A percentile compares a stretch with the other conserved stretches of the same genome.
Evolutionary conservation across 768 basidiomycete genomes (phyloP).

Genomic region (Megacollybia marginata): DNA sequence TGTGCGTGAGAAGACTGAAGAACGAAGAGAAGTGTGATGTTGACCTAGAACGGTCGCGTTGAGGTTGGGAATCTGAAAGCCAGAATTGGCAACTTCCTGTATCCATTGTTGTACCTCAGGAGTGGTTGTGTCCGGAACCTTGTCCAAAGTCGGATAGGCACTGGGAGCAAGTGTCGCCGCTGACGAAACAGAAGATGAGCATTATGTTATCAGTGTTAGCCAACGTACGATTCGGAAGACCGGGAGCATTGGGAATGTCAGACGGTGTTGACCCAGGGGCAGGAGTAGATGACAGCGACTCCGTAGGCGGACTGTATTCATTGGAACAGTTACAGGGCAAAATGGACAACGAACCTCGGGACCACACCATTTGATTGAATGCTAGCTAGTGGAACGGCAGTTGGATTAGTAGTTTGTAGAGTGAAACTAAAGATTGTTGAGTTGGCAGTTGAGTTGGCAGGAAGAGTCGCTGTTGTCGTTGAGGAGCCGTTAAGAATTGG

Average conservation of each 20-base stretch:
- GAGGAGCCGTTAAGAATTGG: conserved; percentile 7
- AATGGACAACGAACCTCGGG: too few relatives aligned
- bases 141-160: conserved; percentile 65
- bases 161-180: conserved; percentile 37
- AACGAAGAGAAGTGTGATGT: background rate
- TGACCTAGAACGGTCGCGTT: conserved; percentile 31
- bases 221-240: conserved; percentile 45
- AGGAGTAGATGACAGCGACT: conserved; percentile 37
- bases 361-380: conserved; percentile 27
- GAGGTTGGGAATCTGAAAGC: conserved; percentile 52
- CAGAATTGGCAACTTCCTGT: conserved; percentile 46
- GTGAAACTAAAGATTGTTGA: conserved; percentile 33
- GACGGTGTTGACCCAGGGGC: conserved; percentile 45
- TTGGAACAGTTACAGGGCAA: conserved; percentile 1
- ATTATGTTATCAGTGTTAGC: conserved; percentile 1
- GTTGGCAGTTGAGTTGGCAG: conserved; percentile 14
- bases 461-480: conserved; percentile 9
- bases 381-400: conserved; percentile 47
- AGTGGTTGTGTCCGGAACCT: conserved; percentile 49
- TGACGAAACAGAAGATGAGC: conserved; percentile 13
- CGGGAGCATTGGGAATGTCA: conserved; percentile 47
- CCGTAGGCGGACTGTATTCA: conserved; percentile 34
- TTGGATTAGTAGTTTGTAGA: conserved; percentile 46
- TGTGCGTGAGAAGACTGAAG: too few relatives aligned
- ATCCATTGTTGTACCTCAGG: conserved; percentile 67